Percentiles rank a stretch among this genome's conserved stretches.
These are phyloP conservation scores for Amanita phalloides DNA, from an alignment of 768 basidiomycete species.

Conservation along the genomic window DNA sequence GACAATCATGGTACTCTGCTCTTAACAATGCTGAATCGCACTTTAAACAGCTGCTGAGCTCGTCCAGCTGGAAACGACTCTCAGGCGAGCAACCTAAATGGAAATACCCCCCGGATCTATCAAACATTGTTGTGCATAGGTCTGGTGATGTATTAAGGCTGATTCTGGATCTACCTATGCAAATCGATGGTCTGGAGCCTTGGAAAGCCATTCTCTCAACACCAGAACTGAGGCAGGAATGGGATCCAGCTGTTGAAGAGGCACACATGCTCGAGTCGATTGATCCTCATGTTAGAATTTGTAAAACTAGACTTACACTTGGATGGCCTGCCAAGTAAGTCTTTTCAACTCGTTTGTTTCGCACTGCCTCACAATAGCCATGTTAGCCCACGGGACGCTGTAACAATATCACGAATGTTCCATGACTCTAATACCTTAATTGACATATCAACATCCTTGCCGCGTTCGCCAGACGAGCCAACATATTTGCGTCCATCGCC, in stretches of 20 bases:
- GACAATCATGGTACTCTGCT: constrained; percentile 74
- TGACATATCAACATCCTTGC: constrained; percentile 89
- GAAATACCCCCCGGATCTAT: constrained; percentile 59
- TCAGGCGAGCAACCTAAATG: constrained; percentile 44
- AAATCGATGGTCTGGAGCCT: constrained; percentile 62
- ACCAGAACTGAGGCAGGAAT: constrained; percentile 79
- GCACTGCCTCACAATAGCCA: not conserved
- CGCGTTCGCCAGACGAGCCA: constrained; percentile 84
- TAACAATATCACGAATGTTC: constrained; percentile 85
- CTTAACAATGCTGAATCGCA: constrained; percentile 64
- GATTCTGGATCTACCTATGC: constrained; percentile 59
- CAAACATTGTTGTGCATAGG: constrained; percentile 73
- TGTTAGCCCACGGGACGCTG: constrained; percentile 79
- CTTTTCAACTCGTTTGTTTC: not conserved
- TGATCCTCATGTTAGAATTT: constrained; percentile 76
- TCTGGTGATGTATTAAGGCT: constrained; percentile 78
- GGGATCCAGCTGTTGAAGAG: constrained; percentile 91
- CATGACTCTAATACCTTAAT: constrained; percentile 75
- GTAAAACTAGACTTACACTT: constrained; percentile 82
- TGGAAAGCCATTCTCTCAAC: constrained; percentile 79
- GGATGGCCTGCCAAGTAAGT: constrained; percentile 97
- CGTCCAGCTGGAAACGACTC: constrained; percentile 75
- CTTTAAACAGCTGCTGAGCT: constrained; percentile 70
- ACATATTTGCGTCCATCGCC: constrained; percentile 86
- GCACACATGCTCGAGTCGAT: constrained; percentile 78